These are phyloP conservation scores for Fusarium sp. DNA, from an alignment of 2,329 filamentous ascomycete species.

Conservation along the genomic window DNA sequence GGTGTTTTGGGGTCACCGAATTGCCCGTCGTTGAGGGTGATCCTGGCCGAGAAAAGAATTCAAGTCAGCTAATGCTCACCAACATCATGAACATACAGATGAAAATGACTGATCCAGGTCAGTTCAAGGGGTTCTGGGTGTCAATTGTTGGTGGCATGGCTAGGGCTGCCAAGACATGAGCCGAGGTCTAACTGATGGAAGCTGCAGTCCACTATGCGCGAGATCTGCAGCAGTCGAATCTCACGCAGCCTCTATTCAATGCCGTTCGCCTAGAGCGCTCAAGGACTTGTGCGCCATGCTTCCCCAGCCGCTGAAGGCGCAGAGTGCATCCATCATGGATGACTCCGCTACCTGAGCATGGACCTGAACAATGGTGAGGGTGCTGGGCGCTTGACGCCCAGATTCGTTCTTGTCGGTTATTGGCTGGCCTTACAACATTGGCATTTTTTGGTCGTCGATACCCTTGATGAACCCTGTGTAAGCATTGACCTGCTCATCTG, in stretches of 20 bases:
- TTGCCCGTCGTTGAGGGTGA: not conserved
- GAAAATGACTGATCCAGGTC: not conserved
- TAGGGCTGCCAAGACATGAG: conserved; percentile 16
- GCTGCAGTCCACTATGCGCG: not conserved
- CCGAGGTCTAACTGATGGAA: conserved; percentile 6
- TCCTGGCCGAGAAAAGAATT: not conserved
- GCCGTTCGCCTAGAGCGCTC: conserved; percentile 3
- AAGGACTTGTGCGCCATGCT: not conserved
- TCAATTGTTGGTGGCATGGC: not conserved
- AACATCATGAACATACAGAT: not conserved
- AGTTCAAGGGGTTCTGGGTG: not conserved
- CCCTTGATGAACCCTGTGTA: conserved; percentile 24
- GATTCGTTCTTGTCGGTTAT: conserved; percentile 16
- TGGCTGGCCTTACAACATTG: conserved; percentile 36
- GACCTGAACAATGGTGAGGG: not conserved
- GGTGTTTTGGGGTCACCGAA: not conserved
- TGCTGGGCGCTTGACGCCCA: conserved; percentile 7
- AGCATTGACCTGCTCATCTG: not conserved
- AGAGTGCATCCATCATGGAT: not conserved
- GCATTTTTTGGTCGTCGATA: conserved; percentile 16
- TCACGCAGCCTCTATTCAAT: not conserved
- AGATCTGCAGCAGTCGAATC: conserved; percentile 1
- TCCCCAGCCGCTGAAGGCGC: conserved; percentile 9
- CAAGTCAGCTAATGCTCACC: not conserved
- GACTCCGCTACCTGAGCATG: not conserved